These are phyloP conservation scores for Ligustrum vulgare DNA, from an alignment of 257 asterid genomes.

Conservation along the genomic window DNA sequence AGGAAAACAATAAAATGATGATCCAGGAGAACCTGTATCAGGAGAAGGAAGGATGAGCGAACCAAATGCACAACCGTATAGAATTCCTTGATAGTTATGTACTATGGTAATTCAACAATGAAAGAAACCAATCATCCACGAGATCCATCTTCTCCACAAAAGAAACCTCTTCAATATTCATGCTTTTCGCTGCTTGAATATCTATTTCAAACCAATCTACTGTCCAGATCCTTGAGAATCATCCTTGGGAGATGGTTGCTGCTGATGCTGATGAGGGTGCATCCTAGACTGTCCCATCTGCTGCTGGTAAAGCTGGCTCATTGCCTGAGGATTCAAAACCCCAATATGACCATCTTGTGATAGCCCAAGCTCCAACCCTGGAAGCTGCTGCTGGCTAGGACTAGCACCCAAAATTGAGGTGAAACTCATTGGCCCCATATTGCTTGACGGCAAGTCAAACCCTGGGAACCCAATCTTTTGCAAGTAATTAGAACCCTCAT, in stretches of 20 bases:
- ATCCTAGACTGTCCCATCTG: conserved; percentile 48
- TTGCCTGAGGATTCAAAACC: conserved; percentile 46
- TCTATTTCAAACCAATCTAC: conserved; percentile 18
- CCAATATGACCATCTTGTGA: conserved; percentile 71
- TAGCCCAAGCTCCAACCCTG: conserved; percentile 75
- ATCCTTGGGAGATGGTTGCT: conserved; percentile 43
- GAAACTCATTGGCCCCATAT: conserved; percentile 54
- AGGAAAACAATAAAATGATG: conserved; percentile 12
- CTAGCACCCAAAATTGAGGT: conserved; percentile 53
- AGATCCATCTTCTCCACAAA: not conserved
- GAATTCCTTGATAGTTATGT: not conserved
- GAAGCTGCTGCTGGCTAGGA: conserved; percentile 47
- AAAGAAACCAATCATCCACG: not conserved
- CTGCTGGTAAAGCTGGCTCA: conserved; percentile 70
- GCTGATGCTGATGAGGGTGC: conserved; percentile 30
- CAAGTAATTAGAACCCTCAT: conserved; percentile 44
- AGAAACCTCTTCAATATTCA: not conserved
- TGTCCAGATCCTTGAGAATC: conserved; percentile 63
- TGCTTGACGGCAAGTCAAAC: conserved; percentile 52
- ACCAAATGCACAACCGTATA: not conserved
- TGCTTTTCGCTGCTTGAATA: not conserved
- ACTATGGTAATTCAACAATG: not conserved
- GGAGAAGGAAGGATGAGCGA: not conserved
- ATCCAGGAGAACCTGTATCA: conserved; percentile 31
- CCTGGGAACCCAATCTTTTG: conserved; percentile 57